A percentile compares a stretch with the other conserved stretches of the same genome.
Conservation (phyloP, 257 asterid genomes). For the Plantago ovata region DNA sequence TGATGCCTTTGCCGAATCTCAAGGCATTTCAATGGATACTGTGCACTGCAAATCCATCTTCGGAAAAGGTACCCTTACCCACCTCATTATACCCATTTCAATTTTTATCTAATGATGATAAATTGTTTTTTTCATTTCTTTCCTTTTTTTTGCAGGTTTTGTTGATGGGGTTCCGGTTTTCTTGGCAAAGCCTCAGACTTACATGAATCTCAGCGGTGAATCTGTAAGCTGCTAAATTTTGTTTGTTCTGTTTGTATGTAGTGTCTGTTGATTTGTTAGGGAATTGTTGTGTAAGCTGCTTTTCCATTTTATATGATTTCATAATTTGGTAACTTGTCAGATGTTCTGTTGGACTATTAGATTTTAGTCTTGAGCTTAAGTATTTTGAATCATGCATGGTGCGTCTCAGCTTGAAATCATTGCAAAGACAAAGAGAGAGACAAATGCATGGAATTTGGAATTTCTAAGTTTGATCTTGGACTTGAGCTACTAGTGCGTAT, state of each 20-base stretch:
- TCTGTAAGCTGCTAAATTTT: conserved; percentile 44
- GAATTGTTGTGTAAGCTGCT: neutral
- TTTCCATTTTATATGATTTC: no score
- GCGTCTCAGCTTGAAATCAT: no score
- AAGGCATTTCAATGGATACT: conserved; percentile 59
- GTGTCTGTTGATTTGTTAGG: neutral
- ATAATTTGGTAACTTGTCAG: no score
- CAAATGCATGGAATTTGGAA: no score
- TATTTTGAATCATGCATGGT: no score
- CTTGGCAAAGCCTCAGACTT: conserved; percentile 92
- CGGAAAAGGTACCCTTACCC: conserved; percentile 57
- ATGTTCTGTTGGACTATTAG: no score
- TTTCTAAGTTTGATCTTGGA: no score
- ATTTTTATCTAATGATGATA: neutral
- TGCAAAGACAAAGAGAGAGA: no score
- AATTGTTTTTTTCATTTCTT: neutral
- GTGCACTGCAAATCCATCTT: conserved; percentile 82
- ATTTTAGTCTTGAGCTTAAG: no score
- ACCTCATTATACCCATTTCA: neutral
- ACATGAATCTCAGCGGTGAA: conserved; percentile 92
- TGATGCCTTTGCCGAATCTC: conserved; percentile 70
- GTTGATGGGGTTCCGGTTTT: conserved; percentile 66
- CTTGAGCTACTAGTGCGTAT: no score
- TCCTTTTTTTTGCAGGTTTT: conserved; percentile 46
- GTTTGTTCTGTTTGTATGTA: neutral